Percentiles rank a stretch among this genome's conserved stretches.
phyloP scores from a whole-genome alignment of 129 eudicot genomes.

The Apium graveolens region DNA sequence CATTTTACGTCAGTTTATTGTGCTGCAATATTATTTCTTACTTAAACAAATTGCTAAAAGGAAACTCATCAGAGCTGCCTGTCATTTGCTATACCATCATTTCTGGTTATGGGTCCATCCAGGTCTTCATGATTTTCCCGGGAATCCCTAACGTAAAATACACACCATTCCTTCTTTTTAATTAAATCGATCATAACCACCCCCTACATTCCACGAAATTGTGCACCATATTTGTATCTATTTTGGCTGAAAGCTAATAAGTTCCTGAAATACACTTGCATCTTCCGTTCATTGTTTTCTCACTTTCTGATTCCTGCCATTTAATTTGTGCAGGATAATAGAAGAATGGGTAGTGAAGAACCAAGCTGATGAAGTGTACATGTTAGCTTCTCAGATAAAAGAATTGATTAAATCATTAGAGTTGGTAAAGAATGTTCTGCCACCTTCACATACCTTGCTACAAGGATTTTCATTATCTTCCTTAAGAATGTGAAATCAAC shows the following conservation, averaged over 20 bases:
- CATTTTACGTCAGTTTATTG: not conserved
- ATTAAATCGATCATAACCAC: too few relatives aligned
- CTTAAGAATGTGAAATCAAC: conserved; percentile 37
- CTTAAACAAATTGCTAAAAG: not conserved
- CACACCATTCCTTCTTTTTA: too few relatives aligned
- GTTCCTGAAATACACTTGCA: not conserved
- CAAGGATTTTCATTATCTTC: conserved; percentile 58
- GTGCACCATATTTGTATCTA: not conserved
- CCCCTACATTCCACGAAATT: too few relatives aligned
- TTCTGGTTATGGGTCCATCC: not conserved
- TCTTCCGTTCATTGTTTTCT: not conserved
- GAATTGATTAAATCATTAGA: conserved; percentile 45
- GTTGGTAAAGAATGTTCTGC: conserved; percentile 38
- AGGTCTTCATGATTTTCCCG: not conserved
- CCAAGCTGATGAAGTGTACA: conserved; percentile 75
- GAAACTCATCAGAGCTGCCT: not conserved
- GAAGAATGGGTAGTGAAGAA: conserved; percentile 64
- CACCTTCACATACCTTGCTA: conserved; percentile 51
- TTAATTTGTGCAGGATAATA: conserved; percentile 24
- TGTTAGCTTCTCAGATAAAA: conserved; percentile 48
- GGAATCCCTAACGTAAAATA: too few relatives aligned
- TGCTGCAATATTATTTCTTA: not conserved
- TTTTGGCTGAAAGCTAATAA: not conserved
- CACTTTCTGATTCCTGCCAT: not conserved
- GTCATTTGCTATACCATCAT: not conserved